Evolutionary conservation across 352 stramenopile genomes (phyloP), one percentile per base, ranked within the genome.

Genomic region (Pythium guiyangense): DNA sequence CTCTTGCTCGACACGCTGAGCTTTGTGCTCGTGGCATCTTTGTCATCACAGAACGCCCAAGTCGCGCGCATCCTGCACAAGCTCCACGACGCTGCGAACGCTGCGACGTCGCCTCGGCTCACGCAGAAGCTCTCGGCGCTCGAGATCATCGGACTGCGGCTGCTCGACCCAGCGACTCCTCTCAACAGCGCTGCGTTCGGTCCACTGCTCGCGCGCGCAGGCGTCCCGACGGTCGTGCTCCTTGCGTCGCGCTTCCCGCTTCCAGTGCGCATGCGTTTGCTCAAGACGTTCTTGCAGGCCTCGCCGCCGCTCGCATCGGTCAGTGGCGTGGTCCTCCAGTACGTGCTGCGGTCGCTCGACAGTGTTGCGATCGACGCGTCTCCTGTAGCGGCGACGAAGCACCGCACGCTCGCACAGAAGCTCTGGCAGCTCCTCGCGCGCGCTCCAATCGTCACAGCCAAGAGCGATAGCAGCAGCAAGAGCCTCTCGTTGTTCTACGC

Each of bases 31-130:
- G 52, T 67, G 1, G 59, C 48, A 0, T 20, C 58, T 8, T 54
- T 49, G 44, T 22, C 48, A 26, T 52, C 53, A 2, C 18, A 48
- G 40, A 37, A 31, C 9, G 52, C 27, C 31, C 53, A 53, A 42
- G 42, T 79, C 12, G 51, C 43, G 3, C 69, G 71, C 0, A 73
- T 81, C 56, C 65, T 84, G 39, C 61, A 53, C 25, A 84, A 84
- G 47, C 51, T 84, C 9, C 65, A 60, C 47, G 29, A 44, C 22
- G 49, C 72, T 35, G 53, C 63, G 20, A 35, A 40, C 22, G 27
- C n/a, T 15, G 26, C 46, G 5, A 20, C n/a, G 18, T 26, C 35
- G n/a, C 29, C 35, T 31, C 4, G 26, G 11, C 53, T 71, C 35
- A 57, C 57, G 51, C 55, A 54, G 49, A 68, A 69, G n/a, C 52